Percentiles rank a stretch among this genome's conserved stretches.
These are phyloP conservation scores for Neoboletus magnificus DNA, from an alignment of 768 basidiomycete genomes.

Conservation along the genomic window DNA sequence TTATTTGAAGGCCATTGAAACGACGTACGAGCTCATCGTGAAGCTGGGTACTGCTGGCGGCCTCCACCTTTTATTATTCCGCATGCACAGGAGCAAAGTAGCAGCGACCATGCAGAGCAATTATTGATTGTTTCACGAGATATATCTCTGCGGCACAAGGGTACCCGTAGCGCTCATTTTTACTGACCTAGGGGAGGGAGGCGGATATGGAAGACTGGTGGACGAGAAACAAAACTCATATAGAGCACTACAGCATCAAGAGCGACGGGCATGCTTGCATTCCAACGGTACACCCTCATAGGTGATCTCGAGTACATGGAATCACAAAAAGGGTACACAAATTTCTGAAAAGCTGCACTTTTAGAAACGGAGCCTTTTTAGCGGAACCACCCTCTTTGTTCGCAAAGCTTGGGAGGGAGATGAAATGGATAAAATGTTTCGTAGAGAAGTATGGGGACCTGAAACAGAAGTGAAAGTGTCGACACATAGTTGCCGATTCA, in stretches of 20 bases:
- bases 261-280: neutral
- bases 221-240: neutral
- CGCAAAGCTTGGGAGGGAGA: constrained; percentile 1
- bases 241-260: neutral
- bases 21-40: neutral
- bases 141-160: neutral
- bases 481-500: constrained; percentile 24
- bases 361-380: constrained; percentile 4
- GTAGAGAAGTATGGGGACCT: constrained; percentile 7
- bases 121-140: constrained; percentile 38
- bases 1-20: neutral
- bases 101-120: constrained; percentile 21
- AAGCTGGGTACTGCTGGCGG: neutral
- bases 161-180: neutral
- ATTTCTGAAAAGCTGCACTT: constrained; percentile 14
- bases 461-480: constrained; percentile 15
- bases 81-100: neutral
- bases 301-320: constrained; percentile 16
- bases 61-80: neutral
- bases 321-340: constrained; percentile 20
- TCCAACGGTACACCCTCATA: constrained; percentile 18
- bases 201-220: neutral
- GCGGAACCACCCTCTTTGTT: constrained; percentile 17
- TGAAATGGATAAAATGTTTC: too few species aligned
- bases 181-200: neutral